Evolutionary conservation across 805 yeast genomes (phyloP).

Genomic region (Spathaspora sp.): DNA sequence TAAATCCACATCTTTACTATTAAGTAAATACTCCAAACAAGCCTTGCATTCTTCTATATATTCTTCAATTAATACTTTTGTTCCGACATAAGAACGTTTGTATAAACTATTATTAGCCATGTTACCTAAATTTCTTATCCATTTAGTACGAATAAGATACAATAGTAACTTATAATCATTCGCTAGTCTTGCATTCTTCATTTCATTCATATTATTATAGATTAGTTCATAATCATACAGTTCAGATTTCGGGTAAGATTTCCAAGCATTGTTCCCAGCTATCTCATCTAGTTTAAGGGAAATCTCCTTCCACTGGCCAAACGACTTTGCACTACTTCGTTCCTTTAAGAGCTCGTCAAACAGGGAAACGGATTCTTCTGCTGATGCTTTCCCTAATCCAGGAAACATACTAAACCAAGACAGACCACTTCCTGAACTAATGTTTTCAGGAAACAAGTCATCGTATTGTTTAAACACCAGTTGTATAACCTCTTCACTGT

Average conservation of each 20-base stretch:
- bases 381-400: neutral
- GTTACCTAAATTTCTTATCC: conserved; percentile 82
- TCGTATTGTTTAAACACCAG: conserved; percentile 11
- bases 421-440: neutral
- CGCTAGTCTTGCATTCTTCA: conserved; percentile 54
- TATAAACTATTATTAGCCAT: conserved; percentile 80
- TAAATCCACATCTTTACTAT: conserved; percentile 36
- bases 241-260: conserved; percentile 52
- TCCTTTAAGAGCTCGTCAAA: conserved; percentile 18
- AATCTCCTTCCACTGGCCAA: conserved; percentile 63
- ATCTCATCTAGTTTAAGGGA: conserved; percentile 63
- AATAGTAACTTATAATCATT: conserved; percentile 61
- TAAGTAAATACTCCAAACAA: conserved; percentile 38
- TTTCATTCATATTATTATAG: conserved; percentile 45
- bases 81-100: conserved; percentile 78
- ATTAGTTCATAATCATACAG: conserved; percentile 73
- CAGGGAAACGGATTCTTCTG: neutral
- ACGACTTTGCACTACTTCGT: conserved; percentile 37
- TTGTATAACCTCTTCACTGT: conserved; percentile 11
- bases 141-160: conserved; percentile 76
- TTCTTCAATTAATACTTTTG: conserved; percentile 78
- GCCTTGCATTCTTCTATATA: conserved; percentile 73
- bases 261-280: conserved; percentile 71
- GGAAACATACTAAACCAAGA: neutral
- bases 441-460: conserved; percentile 3